Base-by-base conservation (phyloP, 208 protist genomes). In the Leishmania arabica region DNA sequence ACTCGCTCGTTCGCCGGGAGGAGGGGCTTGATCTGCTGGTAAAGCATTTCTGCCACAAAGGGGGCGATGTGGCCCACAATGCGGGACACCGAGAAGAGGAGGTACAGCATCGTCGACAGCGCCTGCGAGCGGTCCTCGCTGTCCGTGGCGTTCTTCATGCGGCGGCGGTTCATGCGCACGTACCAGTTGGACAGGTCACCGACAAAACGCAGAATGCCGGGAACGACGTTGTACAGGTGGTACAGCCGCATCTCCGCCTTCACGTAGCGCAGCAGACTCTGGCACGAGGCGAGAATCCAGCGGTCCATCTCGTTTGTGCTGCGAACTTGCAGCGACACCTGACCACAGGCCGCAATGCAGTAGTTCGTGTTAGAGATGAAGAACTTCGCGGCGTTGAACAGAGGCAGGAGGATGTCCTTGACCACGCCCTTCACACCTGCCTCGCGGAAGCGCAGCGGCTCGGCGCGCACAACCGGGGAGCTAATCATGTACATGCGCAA, bases 401-500 rank as follows among this genome's bases (percentile, higher is more conserved):
- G 99, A 58, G 99, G 99, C 58, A 99, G 91, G 53, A 99, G 95
- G 17, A 99, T 97, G 83, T 99, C 98, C 80, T 97, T 99, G 21
- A 99, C 91, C 45, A 99, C 96, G 53, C 90, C 95, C 76, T 93
- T 86, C n/a, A 99, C 99, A 73, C 96, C 95, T 21, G 86, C 79
- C 81, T 98, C 91, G 24, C 93, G 91, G 91, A 99, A 99, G 40
- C 93, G 90, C 21, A 99, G 88, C 27, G 92, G 86, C 84, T 99
- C 99, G 27, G 95, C 99, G 75, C 98, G 93, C 13, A 99, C 99
- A 6, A 99, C 99, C 51, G 99, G 99, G 21, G 99, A 99, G 86
- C 99, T 99, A 88, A 99, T 99, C 65, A 99, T 97, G 84, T 99
- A 99, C 83, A 99, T 95, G 66, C 99, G 91, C 40, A 99, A 88